A percentile compares a stretch with the other conserved stretches of the same genome.
Evolutionary conservation across 2,329 filamentous ascomycete species (phyloP).

Genomic region (Beauveria pseudobassiana): DNA sequence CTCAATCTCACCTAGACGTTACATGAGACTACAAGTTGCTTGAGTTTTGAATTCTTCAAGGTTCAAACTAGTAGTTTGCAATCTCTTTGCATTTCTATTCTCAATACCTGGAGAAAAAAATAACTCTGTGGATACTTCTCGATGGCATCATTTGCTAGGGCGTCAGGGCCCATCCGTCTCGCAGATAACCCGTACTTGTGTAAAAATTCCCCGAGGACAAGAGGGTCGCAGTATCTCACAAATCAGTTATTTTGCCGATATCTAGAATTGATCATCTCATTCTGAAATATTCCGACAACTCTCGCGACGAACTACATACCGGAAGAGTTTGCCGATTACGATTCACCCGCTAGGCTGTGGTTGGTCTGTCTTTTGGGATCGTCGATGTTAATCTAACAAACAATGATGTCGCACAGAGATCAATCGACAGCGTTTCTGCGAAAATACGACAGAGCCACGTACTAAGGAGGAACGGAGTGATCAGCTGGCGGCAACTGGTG

Average conservation of each 20-base stretch:
- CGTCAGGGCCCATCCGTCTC: neutral
- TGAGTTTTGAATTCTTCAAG: neutral
- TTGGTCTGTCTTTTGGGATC: neutral
- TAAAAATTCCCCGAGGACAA: too few relatives aligned
- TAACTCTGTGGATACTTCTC: neutral
- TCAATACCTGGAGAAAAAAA: neutral
- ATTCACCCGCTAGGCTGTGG: neutral
- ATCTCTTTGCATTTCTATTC: constrained; percentile 3
- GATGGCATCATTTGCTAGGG: neutral
- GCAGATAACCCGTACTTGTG: neutral
- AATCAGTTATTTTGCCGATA: neutral
- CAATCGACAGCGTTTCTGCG: neutral
- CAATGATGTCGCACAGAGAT: neutral
- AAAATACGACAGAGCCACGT: neutral
- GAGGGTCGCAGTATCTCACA: neutral
- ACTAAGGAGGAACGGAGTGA: neutral
- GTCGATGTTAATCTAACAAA: neutral
- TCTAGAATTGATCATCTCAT: neutral
- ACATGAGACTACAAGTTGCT: neutral
- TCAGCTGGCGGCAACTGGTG: neutral
- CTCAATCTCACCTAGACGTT: too few relatives aligned
- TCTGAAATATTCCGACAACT: neutral
- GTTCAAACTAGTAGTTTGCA: neutral
- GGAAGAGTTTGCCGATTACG: neutral
- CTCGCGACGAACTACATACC: neutral